Evolutionary conservation across 768 basidiomycete genomes (phyloP).

Genomic region (Kwoniella newhampshirensis): DNA sequence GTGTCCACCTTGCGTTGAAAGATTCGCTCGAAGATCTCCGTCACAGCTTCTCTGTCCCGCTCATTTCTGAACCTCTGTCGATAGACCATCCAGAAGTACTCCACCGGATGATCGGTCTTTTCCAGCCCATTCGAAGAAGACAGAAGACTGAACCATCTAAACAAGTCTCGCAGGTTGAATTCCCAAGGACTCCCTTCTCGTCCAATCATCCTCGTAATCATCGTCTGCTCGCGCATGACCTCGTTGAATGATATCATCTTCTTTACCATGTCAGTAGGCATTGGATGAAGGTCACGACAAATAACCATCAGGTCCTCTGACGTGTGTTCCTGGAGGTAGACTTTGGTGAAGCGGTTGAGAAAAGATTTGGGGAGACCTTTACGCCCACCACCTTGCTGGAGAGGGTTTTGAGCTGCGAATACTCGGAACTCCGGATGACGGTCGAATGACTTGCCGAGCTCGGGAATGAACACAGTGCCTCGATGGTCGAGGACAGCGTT

Average conservation of each 20-base stretch:
- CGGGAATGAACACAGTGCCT: slow-evolving; percentile 90
- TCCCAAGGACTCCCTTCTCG: slow-evolving; percentile 90
- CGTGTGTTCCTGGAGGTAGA: slow-evolving; percentile 83
- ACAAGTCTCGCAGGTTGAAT: slow-evolving; percentile 92
- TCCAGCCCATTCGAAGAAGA: slow-evolving; percentile 50
- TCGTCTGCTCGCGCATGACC: slow-evolving; percentile 67
- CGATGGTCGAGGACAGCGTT: slow-evolving; percentile 96
- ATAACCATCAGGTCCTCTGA: slow-evolving; percentile 73
- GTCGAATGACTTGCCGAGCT: slow-evolving; percentile 81
- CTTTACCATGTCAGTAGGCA: slow-evolving; percentile 61
- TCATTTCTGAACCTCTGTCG: slow-evolving; percentile 77
- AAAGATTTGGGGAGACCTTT: slow-evolving; percentile 98
- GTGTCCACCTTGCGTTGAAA: slow-evolving; percentile 57
- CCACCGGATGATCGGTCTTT: slow-evolving; percentile 59
- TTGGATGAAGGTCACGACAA: slow-evolving; percentile 71
- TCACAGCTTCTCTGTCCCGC: slow-evolving; percentile 61
- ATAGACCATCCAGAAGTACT: slow-evolving; percentile 72
- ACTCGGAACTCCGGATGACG: slow-evolving; percentile 93
- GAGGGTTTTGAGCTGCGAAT: slow-evolving; percentile 96
- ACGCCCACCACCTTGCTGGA: slow-evolving; percentile 91
- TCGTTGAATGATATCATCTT: slow-evolving; percentile 82
- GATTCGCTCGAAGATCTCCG: slow-evolving; percentile 47
- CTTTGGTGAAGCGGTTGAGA: slow-evolving; percentile 97
- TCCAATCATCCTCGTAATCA: slow-evolving; percentile 66
- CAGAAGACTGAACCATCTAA: slow-evolving; percentile 73